phyloP scores from a whole-genome alignment of 257 asterid species.

The Rhazya stricta region DNA sequence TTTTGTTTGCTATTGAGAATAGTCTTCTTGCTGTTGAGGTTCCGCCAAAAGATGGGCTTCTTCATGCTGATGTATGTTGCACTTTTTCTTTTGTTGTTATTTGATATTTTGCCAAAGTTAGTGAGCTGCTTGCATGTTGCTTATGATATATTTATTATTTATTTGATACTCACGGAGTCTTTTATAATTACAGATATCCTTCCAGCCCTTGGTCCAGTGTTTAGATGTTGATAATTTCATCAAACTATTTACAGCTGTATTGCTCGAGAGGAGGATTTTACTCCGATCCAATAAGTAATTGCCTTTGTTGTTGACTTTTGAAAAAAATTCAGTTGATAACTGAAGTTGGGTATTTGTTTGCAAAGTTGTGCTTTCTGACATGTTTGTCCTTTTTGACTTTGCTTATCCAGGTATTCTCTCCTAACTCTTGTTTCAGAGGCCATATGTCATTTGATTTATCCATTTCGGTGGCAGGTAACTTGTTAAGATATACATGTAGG shows the following conservation, averaged over 20 bases:
- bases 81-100: constrained; percentile 8
- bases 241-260: constrained; percentile 81
- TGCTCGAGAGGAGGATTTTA: constrained; percentile 92
- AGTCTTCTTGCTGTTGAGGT: constrained; percentile 86
- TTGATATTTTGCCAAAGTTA: constrained; percentile 7
- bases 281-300: constrained; percentile 86
- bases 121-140: not conserved
- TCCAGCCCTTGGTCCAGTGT: constrained; percentile 96
- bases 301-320: constrained; percentile 18
- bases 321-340: constrained; percentile 13
- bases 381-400: not conserved
- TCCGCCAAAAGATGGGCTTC: constrained; percentile 89
- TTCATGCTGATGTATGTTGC: constrained; percentile 89
- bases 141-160: not conserved
- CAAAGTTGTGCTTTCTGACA: not conserved
- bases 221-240: constrained; percentile 93
- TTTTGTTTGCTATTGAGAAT: constrained; percentile 73
- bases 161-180: constrained; percentile 8
- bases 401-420: constrained; percentile 70
- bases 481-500: not conserved
- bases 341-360: not conserved
- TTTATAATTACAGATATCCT: constrained; percentile 69
- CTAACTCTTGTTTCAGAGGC: constrained; percentile 95
- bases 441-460: constrained; percentile 94
- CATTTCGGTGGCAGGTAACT: constrained; percentile 97